These are phyloP conservation scores for Phialophora verrucosa DNA, from an alignment of 2,329 filamentous ascomycete genomes.

Conservation along the genomic window DNA sequence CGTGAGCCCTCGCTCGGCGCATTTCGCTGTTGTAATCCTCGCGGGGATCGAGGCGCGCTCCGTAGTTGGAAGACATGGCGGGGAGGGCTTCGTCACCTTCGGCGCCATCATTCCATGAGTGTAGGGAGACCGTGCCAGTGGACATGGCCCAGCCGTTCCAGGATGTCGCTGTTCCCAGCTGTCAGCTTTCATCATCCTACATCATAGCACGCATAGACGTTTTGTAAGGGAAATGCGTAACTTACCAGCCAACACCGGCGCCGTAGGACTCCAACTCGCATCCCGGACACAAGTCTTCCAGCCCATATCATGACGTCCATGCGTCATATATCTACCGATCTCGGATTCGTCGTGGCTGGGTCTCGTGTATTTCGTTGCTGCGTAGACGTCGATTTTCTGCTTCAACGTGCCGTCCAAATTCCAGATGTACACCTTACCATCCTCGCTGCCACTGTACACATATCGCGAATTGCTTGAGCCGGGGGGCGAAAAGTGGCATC, in stretches of 20 bases:
- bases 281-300: conserved; percentile 85
- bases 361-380: conserved; percentile 69
- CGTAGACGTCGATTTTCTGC: conserved; percentile 75
- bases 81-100: conserved; percentile 68
- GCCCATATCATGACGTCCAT: conserved; percentile 48
- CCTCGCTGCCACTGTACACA: conserved; percentile 88
- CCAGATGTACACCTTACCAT: conserved; percentile 89
- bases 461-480: conserved; percentile 86
- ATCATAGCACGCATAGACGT: not conserved
- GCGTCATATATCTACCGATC: conserved; percentile 58
- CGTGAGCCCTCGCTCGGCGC: conserved; percentile 30
- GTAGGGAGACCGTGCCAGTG: conserved; percentile 75
- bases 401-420: conserved; percentile 90
- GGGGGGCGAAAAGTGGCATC: conserved; percentile 92
- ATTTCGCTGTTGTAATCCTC: conserved; percentile 50
- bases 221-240: conserved; percentile 24
- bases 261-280: conserved; percentile 87
- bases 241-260: conserved; percentile 74
- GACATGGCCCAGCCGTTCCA: conserved; percentile 80
- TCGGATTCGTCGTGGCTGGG: conserved; percentile 47
- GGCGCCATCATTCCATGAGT: conserved; percentile 74
- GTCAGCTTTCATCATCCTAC: not conserved
- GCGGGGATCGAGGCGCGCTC: conserved; percentile 62
- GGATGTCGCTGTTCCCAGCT: conserved; percentile 66
- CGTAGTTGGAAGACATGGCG: conserved; percentile 64